phyloP scores from a whole-genome alignment of 805 yeast species.

The Grigorovia humatica region DNA sequence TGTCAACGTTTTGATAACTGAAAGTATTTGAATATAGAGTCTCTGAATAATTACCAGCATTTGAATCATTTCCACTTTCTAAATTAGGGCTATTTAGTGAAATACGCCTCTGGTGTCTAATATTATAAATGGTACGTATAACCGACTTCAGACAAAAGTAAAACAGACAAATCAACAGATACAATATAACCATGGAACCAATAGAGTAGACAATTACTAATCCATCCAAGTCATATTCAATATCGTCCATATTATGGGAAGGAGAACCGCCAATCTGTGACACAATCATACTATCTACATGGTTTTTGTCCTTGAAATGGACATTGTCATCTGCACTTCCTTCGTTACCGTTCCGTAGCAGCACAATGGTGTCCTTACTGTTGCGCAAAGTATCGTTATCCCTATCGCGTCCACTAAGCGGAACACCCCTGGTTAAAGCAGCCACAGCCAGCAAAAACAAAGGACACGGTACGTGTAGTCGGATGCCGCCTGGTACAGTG shows the following conservation, averaged over 20 bases:
- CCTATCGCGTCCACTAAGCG: background rate
- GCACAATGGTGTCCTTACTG: background rate
- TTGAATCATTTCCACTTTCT: slow-evolving; percentile 1
- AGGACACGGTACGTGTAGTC: background rate
- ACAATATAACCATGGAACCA: slow-evolving; percentile 15
- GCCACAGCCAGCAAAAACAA: background rate
- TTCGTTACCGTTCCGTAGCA: background rate
- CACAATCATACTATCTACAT: background rate
- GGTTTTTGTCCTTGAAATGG: background rate
- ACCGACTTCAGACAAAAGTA: slow-evolving; percentile 8
- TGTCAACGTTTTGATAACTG: background rate
- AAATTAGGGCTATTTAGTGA: slow-evolving; percentile 9
- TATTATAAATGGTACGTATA: background rate
- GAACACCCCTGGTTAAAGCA: background rate
- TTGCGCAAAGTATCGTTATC: background rate
- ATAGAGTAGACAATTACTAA: slow-evolving; percentile 15
- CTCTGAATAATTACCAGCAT: background rate
- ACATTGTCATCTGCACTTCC: background rate
- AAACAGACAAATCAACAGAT: slow-evolving; percentile 10
- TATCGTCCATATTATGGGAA: slow-evolving; percentile 4
- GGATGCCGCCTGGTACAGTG: background rate
- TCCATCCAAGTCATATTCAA: slow-evolving; percentile 15
- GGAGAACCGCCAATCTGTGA: background rate
- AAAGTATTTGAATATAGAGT: background rate
- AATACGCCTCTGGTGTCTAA: slow-evolving; percentile 8